Base-by-base conservation (phyloP, 192 early-diverging fungal species). In the Backusella circina region DNA sequence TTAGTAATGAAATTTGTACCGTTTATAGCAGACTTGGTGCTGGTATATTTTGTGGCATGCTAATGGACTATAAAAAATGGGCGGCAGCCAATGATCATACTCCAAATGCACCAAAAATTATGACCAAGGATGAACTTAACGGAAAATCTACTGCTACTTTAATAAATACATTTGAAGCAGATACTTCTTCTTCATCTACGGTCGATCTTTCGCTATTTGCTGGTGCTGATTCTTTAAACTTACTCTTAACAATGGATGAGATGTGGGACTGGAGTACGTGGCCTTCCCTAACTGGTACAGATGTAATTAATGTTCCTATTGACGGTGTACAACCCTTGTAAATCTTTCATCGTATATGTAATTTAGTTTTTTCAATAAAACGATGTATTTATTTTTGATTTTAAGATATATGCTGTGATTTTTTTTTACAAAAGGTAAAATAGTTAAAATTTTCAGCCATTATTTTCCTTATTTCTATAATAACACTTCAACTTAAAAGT, bases 61-160 rank as follows among this genome's bases (percentile, higher is more conserved):
- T 75, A 6, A 23, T 75, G 18, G 73, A 75, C 47, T 75, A 47
- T 38, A 75, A 75, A 33, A 75, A 66, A 36, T 75, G 73, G 73
- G 51, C 54, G 21, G 16, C 26, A 37, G 12, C 35, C 5, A 64
- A 64, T 8, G 51, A 57, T 23, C 51, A 57, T 9, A 57, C 51
- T 26, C 51, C 51, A 23, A 57, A 12, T 18, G 51, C 51, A 10
- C 51, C 51, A 26, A 57, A 57, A 26, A 57, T 57, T 10, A 57
- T 57, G 51, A 57, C 51, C 23, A 57, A 57, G 23, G 51, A 57
- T 23, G 21, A 57, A 10, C 51, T 57, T 10, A 57, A 57, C 12
- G 51, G 23, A 57, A 26, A 57, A 23, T 57, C 51, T 9, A 26
- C 51, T 12, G 26, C 23, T 18, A 4, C 1, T 26, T 57, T 57